phyloP scores from a whole-genome alignment of 1,284 basidiomycete species.

The Boletus subluridellus region DNA sequence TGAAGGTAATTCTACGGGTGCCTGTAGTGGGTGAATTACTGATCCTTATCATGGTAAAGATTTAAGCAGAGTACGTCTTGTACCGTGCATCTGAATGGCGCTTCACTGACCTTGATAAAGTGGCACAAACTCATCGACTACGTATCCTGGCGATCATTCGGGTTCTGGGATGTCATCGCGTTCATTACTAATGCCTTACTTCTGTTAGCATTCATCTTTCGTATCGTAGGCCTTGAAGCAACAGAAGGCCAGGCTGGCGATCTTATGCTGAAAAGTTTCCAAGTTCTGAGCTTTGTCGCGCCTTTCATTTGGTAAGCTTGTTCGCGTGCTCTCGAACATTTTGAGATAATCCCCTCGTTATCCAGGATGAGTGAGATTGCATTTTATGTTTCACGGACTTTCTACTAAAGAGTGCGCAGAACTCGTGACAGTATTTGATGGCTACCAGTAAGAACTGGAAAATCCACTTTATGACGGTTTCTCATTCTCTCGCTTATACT shows the following conservation, averaged over 20 bases:
- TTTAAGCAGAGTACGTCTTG: constrained; percentile 54
- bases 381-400: constrained; percentile 1
- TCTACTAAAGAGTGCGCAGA: constrained; percentile 42
- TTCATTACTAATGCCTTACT: constrained; percentile 72
- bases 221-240: constrained; percentile 59
- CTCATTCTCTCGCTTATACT: constrained; percentile 22
- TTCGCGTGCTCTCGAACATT: background rate
- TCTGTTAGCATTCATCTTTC: constrained; percentile 68
- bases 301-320: constrained; percentile 78
- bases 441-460: constrained; percentile 59
- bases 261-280: constrained; percentile 73
- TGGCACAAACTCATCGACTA: constrained; percentile 63
- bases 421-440: constrained; percentile 75
- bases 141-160: constrained; percentile 66
- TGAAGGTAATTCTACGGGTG: constrained; percentile 56
- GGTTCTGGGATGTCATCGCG: constrained; percentile 79
- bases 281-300: constrained; percentile 80
- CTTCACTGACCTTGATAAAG: constrained; percentile 36
- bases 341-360: background rate
- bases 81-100: background rate
- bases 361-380: constrained; percentile 71
- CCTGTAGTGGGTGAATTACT: constrained; percentile 1
- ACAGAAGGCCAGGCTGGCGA: constrained; percentile 40
- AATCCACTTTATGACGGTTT: background rate
- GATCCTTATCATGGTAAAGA: constrained; percentile 41